Evolutionary conservation across 2,329 filamentous ascomycete genomes (phyloP).

Genomic region (Acephala macrosclerotiorum): DNA sequence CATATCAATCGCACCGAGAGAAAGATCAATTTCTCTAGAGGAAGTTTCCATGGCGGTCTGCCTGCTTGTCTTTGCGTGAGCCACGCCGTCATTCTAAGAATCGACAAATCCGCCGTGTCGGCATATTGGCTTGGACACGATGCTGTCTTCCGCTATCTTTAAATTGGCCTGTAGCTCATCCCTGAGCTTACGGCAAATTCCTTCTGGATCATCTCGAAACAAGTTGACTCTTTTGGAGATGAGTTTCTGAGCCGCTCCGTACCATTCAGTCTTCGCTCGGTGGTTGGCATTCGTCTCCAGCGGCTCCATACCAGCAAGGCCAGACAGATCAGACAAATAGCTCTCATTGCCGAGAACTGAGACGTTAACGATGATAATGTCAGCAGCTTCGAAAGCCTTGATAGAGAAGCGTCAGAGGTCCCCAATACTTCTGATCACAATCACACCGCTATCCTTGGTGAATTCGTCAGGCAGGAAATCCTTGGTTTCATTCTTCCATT

Average conservation of each 20-base stretch:
- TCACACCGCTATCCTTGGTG: background rate
- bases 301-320: background rate
- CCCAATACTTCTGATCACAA: background rate
- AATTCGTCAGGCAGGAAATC: background rate
- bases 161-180: background rate
- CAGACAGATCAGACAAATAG: background rate
- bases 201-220: background rate
- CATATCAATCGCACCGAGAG: background rate
- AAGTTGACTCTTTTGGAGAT: background rate
- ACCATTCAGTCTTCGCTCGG: background rate
- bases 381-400: background rate
- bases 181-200: too few relatives aligned
- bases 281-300: background rate
- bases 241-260: background rate
- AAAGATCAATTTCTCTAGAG: background rate
- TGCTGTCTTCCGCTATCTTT: background rate
- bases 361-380: background rate
- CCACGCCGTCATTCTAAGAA: background rate
- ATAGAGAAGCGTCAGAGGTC: background rate
- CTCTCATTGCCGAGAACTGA: background rate
- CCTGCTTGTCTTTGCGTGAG: too few relatives aligned
- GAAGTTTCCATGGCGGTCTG: background rate
- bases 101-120: too few relatives aligned
- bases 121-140: too few relatives aligned
- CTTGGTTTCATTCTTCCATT: background rate